Base-by-base conservation (phyloP, 2,329 filamentous ascomycete genomes). In the Apiospora koreana region DNA sequence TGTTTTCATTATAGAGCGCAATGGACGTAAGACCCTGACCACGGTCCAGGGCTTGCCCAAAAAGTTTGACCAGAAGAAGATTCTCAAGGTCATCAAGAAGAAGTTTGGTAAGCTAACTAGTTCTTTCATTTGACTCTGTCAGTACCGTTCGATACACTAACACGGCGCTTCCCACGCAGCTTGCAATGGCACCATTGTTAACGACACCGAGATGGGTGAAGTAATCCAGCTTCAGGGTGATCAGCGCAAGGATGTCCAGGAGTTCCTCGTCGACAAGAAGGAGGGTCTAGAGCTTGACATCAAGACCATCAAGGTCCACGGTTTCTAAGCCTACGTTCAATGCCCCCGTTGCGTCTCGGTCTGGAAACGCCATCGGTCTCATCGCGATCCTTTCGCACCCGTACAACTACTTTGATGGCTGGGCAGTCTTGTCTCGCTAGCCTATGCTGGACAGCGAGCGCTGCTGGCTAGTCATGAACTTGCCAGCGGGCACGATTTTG, bases 21-120 rank as follows among this genome's bases (percentile, higher is more conserved):
- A 99, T 98, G 96, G 96, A 91, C 96, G 96, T 86, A 99, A 99
- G 91, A 98, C 96, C 88, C 90, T 99, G 93, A 99, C 96, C 80
- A 99, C 96, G 80, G 95, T 99, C 81, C 95, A 98, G 90, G 96
- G 96, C 86, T 92, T 99, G 80, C 95, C 96, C 75, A 96, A 96
- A 88, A 98, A 98, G 83, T 98, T 98, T 82, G 95, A 98, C 86
- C 94, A 96, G 86, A 98, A 98, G 91, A 98, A 98, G 88, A 98
- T 99, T 83, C 92, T 99, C 80, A 98, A 98, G 89, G 95, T 97
- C 85, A 97, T 98, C 89, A 98, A 98, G 92, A 98, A 98, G 91
- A 96, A 97, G 83, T 98, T 98, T 81, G 93, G 92, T 94, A 88
- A 74, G 90, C 79, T 21, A 70, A 58, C 23, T 21, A 12, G 12